These are phyloP conservation scores for Penicillium polonicum DNA, from an alignment of 2,329 filamentous ascomycete species.

Conservation along the genomic window DNA sequence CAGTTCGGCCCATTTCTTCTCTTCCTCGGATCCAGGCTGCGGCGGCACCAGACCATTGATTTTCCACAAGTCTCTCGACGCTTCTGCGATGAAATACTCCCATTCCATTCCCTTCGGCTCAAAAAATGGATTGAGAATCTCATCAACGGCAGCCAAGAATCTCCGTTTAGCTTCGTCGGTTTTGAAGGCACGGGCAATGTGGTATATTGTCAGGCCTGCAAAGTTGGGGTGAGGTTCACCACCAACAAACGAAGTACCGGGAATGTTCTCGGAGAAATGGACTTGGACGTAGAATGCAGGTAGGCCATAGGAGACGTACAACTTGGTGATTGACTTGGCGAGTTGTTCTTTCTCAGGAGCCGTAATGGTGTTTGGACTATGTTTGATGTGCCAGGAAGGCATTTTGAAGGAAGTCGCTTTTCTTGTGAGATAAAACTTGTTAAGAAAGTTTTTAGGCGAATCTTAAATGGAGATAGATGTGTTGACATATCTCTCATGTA, in stretches of 20 bases:
- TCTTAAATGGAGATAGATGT: neutral
- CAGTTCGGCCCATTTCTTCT: constrained; percentile 1
- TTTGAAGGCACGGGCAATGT: constrained; percentile 9
- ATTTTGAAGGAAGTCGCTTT: neutral
- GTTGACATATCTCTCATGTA: neutral
- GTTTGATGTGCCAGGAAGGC: neutral
- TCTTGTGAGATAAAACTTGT: neutral
- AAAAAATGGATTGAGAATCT: constrained; percentile 2
- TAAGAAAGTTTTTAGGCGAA: neutral
- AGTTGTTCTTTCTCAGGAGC: constrained; percentile 2
- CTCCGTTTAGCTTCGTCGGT: constrained; percentile 1
- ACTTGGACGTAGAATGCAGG: constrained; percentile 1
- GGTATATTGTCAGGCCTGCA: constrained; percentile 2
- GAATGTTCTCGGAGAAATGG: neutral
- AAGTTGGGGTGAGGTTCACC: constrained; percentile 1
- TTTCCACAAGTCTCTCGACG: constrained; percentile 11
- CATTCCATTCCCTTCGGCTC: constrained; percentile 10
- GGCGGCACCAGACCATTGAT: constrained; percentile 11
- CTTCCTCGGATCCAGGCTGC: neutral
- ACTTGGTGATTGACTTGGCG: constrained; percentile 6
- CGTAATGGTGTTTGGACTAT: constrained; percentile 1
- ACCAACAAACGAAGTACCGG: neutral
- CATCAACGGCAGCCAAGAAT: neutral
- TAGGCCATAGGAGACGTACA: neutral
- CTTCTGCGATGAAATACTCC: constrained; percentile 13